A percentile compares a stretch with the other conserved stretches of the same genome.
These are phyloP conservation scores for Coriolopsis trogii DNA, from an alignment of 1,284 basidiomycete species.

Conservation along the genomic window DNA sequence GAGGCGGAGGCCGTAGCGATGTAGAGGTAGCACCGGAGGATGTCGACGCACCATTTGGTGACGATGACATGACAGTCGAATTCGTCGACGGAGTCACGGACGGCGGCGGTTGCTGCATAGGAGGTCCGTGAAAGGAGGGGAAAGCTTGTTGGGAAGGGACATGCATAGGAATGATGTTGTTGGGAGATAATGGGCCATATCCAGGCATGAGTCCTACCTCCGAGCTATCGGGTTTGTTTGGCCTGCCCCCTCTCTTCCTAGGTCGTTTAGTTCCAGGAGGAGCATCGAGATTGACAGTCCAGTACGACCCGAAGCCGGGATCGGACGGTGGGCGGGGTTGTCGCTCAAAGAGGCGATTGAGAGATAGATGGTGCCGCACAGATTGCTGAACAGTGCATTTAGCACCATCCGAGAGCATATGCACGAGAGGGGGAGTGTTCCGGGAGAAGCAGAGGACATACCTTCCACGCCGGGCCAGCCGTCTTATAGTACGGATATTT, in stretches of 20 bases:
- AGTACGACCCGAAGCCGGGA: slow-evolving; percentile 82
- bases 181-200: slow-evolving; percentile 10
- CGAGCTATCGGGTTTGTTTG: slow-evolving; percentile 45
- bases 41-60: slow-evolving; percentile 12
- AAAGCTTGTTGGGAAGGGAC: slow-evolving; percentile 11
- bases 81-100: slow-evolving; percentile 18
- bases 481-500: slow-evolving; percentile 80
- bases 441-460: slow-evolving; percentile 33
- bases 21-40: slow-evolving; percentile 16
- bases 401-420: slow-evolving; percentile 13
- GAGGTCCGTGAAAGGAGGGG: slow-evolving; percentile 12
- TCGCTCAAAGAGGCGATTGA: slow-evolving; percentile 78
- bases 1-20: slow-evolving; percentile 10
- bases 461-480: slow-evolving; percentile 82
- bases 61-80: slow-evolving; percentile 11
- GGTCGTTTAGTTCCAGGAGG: slow-evolving; percentile 82
- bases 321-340: slow-evolving; percentile 79
- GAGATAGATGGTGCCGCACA: slow-evolving; percentile 77
- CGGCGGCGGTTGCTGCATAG: slow-evolving; percentile 12
- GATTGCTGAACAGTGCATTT: slow-evolving; percentile 61
- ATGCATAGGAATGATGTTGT: slow-evolving; percentile 15
- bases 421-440: slow-evolving; percentile 8
- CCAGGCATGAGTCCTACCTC: slow-evolving; percentile 14
- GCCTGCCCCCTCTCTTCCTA: slow-evolving; percentile 68
- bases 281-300: slow-evolving; percentile 79